These are phyloP conservation scores for Centrapalus pauciflorus DNA, from an alignment of 129 eudicot genomes.

Conservation along the genomic window DNA sequence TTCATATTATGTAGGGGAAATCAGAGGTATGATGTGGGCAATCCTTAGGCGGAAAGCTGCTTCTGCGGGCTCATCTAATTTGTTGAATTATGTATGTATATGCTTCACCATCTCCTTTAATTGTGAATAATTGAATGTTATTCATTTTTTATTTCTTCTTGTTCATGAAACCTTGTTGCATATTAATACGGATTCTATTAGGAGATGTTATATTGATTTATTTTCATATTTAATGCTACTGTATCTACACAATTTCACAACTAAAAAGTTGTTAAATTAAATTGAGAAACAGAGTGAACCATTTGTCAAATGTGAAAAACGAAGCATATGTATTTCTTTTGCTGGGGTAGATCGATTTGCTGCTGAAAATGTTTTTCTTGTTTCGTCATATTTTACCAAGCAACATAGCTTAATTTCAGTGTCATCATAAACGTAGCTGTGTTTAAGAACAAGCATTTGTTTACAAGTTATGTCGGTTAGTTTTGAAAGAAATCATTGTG, in stretches of 20 bases:
- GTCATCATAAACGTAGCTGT: no score
- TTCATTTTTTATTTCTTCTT: neutral
- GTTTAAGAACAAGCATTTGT: no score
- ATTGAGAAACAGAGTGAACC: neutral
- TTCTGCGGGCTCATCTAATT: conserved; percentile 27
- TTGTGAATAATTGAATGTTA: neutral
- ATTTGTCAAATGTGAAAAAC: neutral
- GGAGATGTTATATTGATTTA: neutral
- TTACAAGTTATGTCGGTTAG: no score
- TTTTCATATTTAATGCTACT: neutral
- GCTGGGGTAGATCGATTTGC: no score
- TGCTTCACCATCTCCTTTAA: neutral
- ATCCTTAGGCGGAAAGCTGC: conserved; percentile 40
- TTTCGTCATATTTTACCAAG: no score
- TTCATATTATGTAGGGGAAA: conserved; percentile 1
- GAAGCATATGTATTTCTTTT: neutral
- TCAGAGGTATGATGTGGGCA: conserved; percentile 25
- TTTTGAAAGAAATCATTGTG: no score
- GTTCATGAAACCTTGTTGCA: neutral
- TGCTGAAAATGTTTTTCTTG: neutral
- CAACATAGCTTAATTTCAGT: no score
- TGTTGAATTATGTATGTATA: conserved; percentile 19
- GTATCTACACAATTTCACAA: neutral
- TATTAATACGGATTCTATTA: neutral
- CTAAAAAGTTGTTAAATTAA: neutral